Base-by-base conservation (phyloP, 2,329 filamentous ascomycete species). In the Diaporthe citriasiana region DNA sequence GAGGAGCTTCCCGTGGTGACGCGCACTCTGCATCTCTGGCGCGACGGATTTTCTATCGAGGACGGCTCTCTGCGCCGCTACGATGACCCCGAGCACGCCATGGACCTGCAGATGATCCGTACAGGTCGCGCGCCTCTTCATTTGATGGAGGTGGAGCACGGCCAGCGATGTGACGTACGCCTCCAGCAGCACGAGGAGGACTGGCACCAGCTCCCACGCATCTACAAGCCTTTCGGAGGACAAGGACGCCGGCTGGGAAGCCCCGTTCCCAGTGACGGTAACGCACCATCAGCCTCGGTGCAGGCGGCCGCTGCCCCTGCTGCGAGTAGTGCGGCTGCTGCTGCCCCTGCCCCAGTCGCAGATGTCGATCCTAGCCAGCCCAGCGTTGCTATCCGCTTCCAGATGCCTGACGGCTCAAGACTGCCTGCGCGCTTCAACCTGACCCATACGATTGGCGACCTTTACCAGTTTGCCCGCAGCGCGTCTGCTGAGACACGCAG, bases 371-470 rank as follows among this genome's bases (percentile, higher is more conserved):
- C 88, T 70, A 91, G 91, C 0, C 90, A 90, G 77, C 94, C 94
- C 0, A 92, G 88, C 0, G 78, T 97, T 30, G 91, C 87, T 75
- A 87, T 97, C 53, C 92, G 95, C 78, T 92, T 97, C 73, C 93
- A 95, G 79, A 88, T 97, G 72, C 93, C 92, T 1, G 92, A 96
- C 77, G 94, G 94, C 51, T 93, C 93, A 1, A 89, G 94, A 56
- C 85, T 97, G 33, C 91, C 92, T n/a, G 93, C 93, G 35, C 90
- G 94, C 12, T 97, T 97, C 85, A 97, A 97, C 84, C 92, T 92
- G 0, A 92, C 89, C 0, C 92, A 95, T 78, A 97, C 94, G 0
- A 84, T 97, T 60, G 92, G 91, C 22, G 93, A 96, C 77, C 88
- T 97, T 12, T 96, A 97, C 82, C 85, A 87, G 12, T 96, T 96